Percentiles rank a stretch among this genome's conserved stretches.
Evolutionary conservation across 345 rosid species (phyloP).

Genomic region (Rhodamnia rubescens): DNA sequence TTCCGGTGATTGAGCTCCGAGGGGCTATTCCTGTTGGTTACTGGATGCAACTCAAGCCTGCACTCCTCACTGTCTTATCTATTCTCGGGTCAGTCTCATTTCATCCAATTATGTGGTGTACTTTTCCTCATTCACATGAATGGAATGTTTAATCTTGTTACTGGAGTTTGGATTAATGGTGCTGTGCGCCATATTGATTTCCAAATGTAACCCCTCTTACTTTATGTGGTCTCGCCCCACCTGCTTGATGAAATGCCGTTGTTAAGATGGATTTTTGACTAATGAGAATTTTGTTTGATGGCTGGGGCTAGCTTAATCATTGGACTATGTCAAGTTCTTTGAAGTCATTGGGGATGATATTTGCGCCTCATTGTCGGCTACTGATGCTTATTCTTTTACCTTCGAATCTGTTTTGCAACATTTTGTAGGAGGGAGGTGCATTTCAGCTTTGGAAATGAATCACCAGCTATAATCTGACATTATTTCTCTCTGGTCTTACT

Average conservation of each 20-base stretch:
- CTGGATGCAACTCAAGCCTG: conserved; percentile 86
- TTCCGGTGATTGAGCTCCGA: conserved; percentile 86
- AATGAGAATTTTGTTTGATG: not conserved
- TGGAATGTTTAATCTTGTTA: not conserved
- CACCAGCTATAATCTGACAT: not conserved
- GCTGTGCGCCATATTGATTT: not conserved
- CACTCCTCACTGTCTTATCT: conserved; percentile 38
- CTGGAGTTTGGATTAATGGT: not conserved
- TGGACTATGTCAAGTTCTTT: not conserved
- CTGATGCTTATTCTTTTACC: not conserved
- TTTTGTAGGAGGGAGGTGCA: not conserved
- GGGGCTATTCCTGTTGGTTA: conserved; percentile 97
- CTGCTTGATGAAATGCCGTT: not conserved
- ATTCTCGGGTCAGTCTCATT: conserved; percentile 58
- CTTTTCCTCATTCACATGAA: not conserved
- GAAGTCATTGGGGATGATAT: not conserved
- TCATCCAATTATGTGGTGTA: not conserved
- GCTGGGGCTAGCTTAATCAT: not conserved
- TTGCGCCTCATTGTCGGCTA: not conserved
- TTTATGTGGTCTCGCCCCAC: not conserved
- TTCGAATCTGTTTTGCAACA: not conserved
- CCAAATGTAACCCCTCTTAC: not conserved
- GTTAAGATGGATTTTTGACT: not conserved
- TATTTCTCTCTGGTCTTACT: not conserved
- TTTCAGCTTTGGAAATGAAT: not conserved